Conservation (phyloP, 2,329 filamentous ascomycete species). For the Phyllachora maydis region DNA sequence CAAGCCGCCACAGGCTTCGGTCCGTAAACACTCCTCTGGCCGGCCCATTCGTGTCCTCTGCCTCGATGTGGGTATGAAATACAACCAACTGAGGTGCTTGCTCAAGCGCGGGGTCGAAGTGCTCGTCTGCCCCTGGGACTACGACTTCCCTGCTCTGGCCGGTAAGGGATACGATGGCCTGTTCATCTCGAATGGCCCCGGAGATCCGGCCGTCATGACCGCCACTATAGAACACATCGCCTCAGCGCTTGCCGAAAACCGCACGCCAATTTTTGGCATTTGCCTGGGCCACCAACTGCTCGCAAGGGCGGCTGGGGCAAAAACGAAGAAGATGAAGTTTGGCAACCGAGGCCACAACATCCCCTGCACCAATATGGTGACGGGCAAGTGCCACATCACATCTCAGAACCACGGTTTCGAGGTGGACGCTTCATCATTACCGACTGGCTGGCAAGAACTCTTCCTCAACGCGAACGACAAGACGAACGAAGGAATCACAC, state of each 20-base stretch:
- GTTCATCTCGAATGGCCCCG: slow-evolving; percentile 94
- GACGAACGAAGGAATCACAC: slow-evolving; percentile 94
- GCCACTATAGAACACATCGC: slow-evolving; percentile 63
- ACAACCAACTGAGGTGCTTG: slow-evolving; percentile 90
- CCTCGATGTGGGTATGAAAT: slow-evolving; percentile 94
- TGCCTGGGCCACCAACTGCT: slow-evolving; percentile 90
- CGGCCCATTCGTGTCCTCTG: slow-evolving; percentile 74
- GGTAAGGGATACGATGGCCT: slow-evolving; percentile 84
- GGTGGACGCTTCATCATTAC: slow-evolving; percentile 61
- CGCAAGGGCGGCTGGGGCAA: slow-evolving; percentile 68
- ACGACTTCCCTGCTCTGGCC: slow-evolving; percentile 61
- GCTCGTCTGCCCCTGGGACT: slow-evolving; percentile 87
- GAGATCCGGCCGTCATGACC: slow-evolving; percentile 75
- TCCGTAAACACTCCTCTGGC: slow-evolving; percentile 73
- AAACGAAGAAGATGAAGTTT: slow-evolving; percentile 94
- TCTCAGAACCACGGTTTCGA: slow-evolving; percentile 97
- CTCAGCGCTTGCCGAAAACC: slow-evolving; percentile 54
- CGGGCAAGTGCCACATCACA: slow-evolving; percentile 94
- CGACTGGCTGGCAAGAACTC: slow-evolving; percentile 71
- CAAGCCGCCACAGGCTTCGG: slow-evolving; percentile 47
- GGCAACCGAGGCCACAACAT: slow-evolving; percentile 98
- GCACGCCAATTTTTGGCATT: slow-evolving; percentile 85
- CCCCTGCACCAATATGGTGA: slow-evolving; percentile 87
- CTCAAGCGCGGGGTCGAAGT: slow-evolving; percentile 84
- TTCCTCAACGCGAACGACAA: slow-evolving; percentile 98